Evolutionary conservation across 805 yeast species (phyloP).

Genomic region (Candida nitratophila): DNA sequence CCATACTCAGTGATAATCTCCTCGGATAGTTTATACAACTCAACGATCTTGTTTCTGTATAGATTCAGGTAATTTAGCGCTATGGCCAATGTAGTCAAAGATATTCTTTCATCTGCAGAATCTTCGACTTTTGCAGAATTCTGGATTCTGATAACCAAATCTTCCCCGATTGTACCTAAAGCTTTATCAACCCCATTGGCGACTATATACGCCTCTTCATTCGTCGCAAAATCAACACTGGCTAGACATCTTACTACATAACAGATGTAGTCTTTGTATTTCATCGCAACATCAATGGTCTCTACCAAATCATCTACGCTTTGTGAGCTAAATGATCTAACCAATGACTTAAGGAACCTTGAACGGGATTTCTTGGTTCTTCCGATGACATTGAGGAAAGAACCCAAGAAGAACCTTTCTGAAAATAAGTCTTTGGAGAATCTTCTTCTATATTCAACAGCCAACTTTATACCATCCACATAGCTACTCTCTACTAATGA

Average conservation of each 20-base stretch:
- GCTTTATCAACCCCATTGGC: constrained; percentile 37
- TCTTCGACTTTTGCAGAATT: no score
- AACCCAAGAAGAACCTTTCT: constrained; percentile 29
- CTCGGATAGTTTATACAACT: constrained; percentile 17
- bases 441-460: constrained; percentile 36
- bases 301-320: constrained; percentile 8
- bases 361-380: constrained; percentile 31
- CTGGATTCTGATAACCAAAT: neutral
- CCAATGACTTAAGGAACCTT: constrained; percentile 31
- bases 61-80: neutral
- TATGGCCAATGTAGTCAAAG: neutral
- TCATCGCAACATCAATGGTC: constrained; percentile 1
- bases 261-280: constrained; percentile 21
- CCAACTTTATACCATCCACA: constrained; percentile 52
- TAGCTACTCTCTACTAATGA: constrained; percentile 62
- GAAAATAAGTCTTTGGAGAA: constrained; percentile 18
- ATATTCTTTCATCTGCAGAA: no score
- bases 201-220: constrained; percentile 46
- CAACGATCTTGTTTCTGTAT: constrained; percentile 17
- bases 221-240: constrained; percentile 28
- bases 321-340: constrained; percentile 25
- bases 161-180: constrained; percentile 9
- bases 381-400: constrained; percentile 36
- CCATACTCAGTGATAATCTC: constrained; percentile 13
- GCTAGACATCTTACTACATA: constrained; percentile 35